phyloP scores from a whole-genome alignment of 2,329 filamentous ascomycete genomes.

The Curvularia lunata region DNA sequence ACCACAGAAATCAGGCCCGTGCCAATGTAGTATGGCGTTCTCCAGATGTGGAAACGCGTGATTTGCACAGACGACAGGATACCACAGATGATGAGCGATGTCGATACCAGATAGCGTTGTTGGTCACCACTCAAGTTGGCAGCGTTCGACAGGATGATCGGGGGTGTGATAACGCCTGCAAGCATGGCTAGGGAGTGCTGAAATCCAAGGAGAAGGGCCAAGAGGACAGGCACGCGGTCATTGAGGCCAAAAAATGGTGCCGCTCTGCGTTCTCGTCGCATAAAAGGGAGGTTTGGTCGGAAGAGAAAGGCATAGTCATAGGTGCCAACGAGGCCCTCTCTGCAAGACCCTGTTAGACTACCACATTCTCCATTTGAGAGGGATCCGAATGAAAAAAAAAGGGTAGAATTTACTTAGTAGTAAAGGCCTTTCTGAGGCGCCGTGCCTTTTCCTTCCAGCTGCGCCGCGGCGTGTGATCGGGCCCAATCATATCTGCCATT shows the following conservation, averaged over 20 bases:
- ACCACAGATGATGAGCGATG: conserved; percentile 78
- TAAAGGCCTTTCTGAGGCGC: conserved; percentile 54
- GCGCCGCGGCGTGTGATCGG: conserved; percentile 50
- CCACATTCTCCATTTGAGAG: neutral
- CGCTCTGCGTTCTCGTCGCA: conserved; percentile 65
- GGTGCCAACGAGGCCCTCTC: conserved; percentile 77
- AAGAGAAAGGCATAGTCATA: conserved; percentile 95
- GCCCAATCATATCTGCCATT: conserved; percentile 53
- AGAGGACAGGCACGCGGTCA: conserved; percentile 75
- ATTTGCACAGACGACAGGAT: conserved; percentile 78
- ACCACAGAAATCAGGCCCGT: conserved; percentile 83
- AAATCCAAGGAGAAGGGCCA: conserved; percentile 76
- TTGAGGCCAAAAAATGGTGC: conserved; percentile 86
- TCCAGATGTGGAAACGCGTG: conserved; percentile 72
- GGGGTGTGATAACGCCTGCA: conserved; percentile 73
- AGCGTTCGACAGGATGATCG: conserved; percentile 71
- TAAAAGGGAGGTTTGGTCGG: conserved; percentile 80
- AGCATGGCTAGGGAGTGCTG: conserved; percentile 81
- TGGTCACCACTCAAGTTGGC: conserved; percentile 67
- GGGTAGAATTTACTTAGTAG: conserved; percentile 53
- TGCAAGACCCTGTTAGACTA: conserved; percentile 32
- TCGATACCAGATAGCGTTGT: conserved; percentile 80
- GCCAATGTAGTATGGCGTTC: conserved; percentile 68
- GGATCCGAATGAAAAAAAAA: neutral
- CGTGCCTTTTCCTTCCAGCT: conserved; percentile 51